phyloP scores from a whole-genome alignment of 2,329 filamentous ascomycete species.

The Chaetomium sp. region DNA sequence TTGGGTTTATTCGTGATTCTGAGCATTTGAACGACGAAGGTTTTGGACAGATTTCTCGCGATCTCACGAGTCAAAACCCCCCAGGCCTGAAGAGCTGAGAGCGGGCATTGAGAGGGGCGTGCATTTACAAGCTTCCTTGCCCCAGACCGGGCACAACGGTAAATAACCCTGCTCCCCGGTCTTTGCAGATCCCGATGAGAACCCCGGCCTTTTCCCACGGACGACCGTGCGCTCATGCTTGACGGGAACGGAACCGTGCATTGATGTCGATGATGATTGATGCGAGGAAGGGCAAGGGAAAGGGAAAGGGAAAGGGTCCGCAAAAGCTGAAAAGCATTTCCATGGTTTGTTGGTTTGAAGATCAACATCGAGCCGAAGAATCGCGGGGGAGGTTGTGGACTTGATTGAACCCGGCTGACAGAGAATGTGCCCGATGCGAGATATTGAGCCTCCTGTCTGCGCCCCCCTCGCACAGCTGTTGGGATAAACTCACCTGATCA shows the following conservation, averaged over 20 bases:
- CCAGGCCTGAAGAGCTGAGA: no score
- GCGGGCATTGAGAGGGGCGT: background rate
- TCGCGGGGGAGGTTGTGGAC: background rate
- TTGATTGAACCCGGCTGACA: constrained; percentile 13
- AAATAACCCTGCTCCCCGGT: constrained; percentile 2
- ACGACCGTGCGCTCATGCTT: constrained; percentile 1
- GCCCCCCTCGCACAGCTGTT: constrained; percentile 6
- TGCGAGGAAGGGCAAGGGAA: background rate
- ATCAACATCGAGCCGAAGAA: background rate
- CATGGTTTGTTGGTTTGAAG: background rate
- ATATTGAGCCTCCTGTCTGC: background rate
- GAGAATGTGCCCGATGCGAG: no score
- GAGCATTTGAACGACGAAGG: background rate
- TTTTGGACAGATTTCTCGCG: background rate
- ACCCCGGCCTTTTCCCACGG: constrained; percentile 2
- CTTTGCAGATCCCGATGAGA: constrained; percentile 19
- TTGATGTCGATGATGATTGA: background rate
- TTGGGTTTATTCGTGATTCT: background rate
- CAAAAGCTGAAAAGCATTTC: constrained; percentile 9
- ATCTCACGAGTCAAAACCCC: no score
- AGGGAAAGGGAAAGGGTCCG: background rate
- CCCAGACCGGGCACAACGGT: background rate
- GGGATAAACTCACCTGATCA: background rate
- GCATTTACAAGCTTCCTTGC: background rate
- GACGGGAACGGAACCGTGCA: background rate